A percentile compares a stretch with the other conserved stretches of the same genome.
Evolutionary conservation across 768 basidiomycete species (phyloP).

Genomic region (Psilocybe cyanescens): DNA sequence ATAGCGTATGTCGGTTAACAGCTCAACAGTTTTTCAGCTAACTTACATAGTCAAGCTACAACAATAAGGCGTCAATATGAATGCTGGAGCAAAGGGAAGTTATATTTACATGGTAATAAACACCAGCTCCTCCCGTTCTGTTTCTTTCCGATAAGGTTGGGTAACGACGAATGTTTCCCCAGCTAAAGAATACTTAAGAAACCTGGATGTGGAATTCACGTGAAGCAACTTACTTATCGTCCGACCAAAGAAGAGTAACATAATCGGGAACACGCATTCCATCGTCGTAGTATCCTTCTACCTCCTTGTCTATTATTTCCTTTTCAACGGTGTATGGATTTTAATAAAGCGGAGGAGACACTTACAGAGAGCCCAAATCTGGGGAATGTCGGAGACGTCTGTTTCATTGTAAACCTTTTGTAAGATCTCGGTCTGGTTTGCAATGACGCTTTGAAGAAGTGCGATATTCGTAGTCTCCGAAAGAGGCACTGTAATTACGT

Average conservation of each 20-base stretch:
- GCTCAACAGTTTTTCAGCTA: constrained; percentile 3
- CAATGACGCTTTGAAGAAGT: constrained; percentile 58
- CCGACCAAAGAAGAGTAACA: constrained; percentile 69
- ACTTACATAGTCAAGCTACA: constrained; percentile 51
- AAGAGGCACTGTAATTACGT: constrained; percentile 47
- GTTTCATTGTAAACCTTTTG: constrained; percentile 49
- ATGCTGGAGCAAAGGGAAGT: background rate
- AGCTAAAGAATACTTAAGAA: constrained; percentile 36
- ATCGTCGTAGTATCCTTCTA: constrained; percentile 67
- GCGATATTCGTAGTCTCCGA: constrained; percentile 50
- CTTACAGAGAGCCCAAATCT: constrained; percentile 66
- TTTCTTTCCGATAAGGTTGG: constrained; percentile 56
- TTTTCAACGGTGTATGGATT: background rate
- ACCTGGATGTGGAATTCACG: background rate
- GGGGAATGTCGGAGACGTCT: constrained; percentile 56
- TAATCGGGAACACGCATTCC: constrained; percentile 67
- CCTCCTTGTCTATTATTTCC: constrained; percentile 50
- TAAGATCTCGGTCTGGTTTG: constrained; percentile 66
- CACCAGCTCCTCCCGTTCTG: constrained; percentile 68
- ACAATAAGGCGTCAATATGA: constrained; percentile 3
- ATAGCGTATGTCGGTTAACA: background rate
- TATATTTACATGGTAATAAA: constrained; percentile 63
- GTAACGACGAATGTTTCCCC: constrained; percentile 71
- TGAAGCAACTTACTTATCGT: constrained; percentile 59
- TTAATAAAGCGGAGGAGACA: constrained; percentile 5